Evolutionary conservation across 345 rosid genomes (phyloP), one percentile per base, ranked within the genome.

Genomic region (Moringa oleifera): DNA sequence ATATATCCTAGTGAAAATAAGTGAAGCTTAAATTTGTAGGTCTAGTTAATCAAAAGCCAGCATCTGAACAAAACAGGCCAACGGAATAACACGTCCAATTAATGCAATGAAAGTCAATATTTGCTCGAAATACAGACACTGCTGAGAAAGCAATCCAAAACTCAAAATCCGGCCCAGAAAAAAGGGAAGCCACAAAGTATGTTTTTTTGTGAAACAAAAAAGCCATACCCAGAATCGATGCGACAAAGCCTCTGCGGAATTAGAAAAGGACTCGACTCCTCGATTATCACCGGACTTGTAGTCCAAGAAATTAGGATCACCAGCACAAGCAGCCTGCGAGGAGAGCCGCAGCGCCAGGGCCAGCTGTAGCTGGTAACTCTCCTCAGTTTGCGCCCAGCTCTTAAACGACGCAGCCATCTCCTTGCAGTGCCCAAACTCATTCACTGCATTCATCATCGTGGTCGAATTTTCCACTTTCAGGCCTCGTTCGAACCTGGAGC

Each of bases 341-440:
- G 84, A 75, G 28, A 82, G 67, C 25, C 87, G 68, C 71, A 75
- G 64, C 41, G 77, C 87, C 53, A 82, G 64, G n/a, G 87, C 84
- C 63, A 79, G 59, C 63, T 82, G 87, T 63, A 82, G 61, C 75
- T 82, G 87, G 51, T 79, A 79, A 61, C 84, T 82, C 79, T 79
- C 87, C 63, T 82, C 82, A 23, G 82, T 79, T 65, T 79, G 79
- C 20, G 87, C 84, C 87, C 77, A 82, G 77, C 80, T 79, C 68
- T 68, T 77, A 4, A 47, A 51, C 37, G 55, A 16, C 55, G 28
- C 25, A 1, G 47, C 12, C 47, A 15, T 41, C 47, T 41, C 47
- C 13, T 41, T 41, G 47, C 47, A 41, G 47, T 41, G 47, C 16
- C 13, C 47, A 41, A 41, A 41, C 47, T 16, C 47, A 41, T 41